phyloP scores from a whole-genome alignment of 2,329 filamentous ascomycete genomes.

The Passalora sequoiae region DNA sequence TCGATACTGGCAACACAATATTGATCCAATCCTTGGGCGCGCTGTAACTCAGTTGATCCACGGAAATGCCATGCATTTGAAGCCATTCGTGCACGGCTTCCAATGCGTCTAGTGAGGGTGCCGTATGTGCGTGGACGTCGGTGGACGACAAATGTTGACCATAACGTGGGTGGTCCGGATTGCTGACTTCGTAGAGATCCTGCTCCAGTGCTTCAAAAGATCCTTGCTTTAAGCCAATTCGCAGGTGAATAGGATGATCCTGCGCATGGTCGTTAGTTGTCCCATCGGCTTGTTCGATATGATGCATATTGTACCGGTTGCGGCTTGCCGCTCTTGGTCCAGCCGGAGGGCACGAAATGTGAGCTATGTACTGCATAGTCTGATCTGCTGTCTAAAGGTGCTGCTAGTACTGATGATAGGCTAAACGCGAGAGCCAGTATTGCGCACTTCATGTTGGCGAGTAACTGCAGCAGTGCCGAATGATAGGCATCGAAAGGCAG shows the following conservation, averaged over 20 bases:
- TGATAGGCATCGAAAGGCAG: too few species aligned
- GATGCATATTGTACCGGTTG: conserved; percentile 9
- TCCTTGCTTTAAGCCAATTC: conserved; percentile 23
- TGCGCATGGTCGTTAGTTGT: conserved; percentile 5
- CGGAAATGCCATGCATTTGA: conserved; percentile 40
- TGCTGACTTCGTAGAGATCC: conserved; percentile 57
- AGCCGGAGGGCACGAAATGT: conserved; percentile 18
- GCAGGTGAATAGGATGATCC: conserved; percentile 17
- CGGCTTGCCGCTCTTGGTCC: conserved; percentile 15
- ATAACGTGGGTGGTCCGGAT: conserved; percentile 55
- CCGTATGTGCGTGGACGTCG: conserved; percentile 51
- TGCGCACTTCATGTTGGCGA: too few species aligned
- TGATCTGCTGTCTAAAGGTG: conserved; percentile 12
- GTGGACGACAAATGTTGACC: conserved; percentile 53
- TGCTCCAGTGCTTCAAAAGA: conserved; percentile 46
- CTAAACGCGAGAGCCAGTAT: too few species aligned
- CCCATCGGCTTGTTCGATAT: background rate
- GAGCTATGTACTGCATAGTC: conserved; percentile 19
- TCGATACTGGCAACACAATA: conserved; percentile 38
- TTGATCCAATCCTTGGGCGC: conserved; percentile 54
- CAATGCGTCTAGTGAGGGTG: conserved; percentile 49
- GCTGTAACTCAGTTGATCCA: conserved; percentile 14
- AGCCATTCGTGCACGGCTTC: conserved; percentile 39
- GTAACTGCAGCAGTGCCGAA: too few species aligned
- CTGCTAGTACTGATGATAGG: too few species aligned